A percentile compares a stretch with the other conserved stretches of the same genome.
phyloP scores from a whole-genome alignment of 257 asterid species.

The Penstemon barbatus region DNA sequence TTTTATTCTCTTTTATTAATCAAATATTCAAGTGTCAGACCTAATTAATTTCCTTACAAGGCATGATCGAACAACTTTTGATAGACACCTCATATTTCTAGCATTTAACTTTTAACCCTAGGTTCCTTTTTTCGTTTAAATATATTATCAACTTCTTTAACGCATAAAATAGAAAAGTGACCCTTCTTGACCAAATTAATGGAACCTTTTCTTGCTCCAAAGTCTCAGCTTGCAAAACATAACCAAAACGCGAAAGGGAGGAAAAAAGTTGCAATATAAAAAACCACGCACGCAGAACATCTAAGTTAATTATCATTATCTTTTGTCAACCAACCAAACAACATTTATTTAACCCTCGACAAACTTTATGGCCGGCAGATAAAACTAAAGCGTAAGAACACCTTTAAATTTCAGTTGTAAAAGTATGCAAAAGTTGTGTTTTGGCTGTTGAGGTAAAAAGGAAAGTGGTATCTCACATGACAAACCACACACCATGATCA shows the following conservation, averaged over 20 bases:
- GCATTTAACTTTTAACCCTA: not conserved
- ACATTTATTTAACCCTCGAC: not conserved
- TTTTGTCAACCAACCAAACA: constrained; percentile 2
- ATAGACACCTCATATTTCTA: constrained; percentile 19
- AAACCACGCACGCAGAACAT: constrained; percentile 10
- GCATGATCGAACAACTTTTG: constrained; percentile 23
- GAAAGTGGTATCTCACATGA: no score
- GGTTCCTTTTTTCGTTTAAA: not conserved
- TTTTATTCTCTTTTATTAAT: no score
- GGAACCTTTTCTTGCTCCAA: constrained; percentile 31
- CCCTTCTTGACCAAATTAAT: constrained; percentile 41
- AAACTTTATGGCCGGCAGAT: constrained; percentile 28
- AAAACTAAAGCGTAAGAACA: not conserved
- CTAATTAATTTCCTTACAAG: not conserved
- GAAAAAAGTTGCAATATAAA: constrained; percentile 10
- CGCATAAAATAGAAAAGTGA: constrained; percentile 26
- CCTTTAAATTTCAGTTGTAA: not conserved
- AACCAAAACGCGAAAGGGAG: constrained; percentile 1
- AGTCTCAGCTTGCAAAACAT: constrained; percentile 20
- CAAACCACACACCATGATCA: no score
- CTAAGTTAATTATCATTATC: not conserved
- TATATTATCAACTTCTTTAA: constrained; percentile 15
- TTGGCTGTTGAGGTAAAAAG: no score
- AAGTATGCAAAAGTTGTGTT: not conserved
- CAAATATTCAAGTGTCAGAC: no score